Evolutionary conservation across 2,329 filamentous ascomycete species (phyloP).

Genomic region (Coniochaeta ligniaria): DNA sequence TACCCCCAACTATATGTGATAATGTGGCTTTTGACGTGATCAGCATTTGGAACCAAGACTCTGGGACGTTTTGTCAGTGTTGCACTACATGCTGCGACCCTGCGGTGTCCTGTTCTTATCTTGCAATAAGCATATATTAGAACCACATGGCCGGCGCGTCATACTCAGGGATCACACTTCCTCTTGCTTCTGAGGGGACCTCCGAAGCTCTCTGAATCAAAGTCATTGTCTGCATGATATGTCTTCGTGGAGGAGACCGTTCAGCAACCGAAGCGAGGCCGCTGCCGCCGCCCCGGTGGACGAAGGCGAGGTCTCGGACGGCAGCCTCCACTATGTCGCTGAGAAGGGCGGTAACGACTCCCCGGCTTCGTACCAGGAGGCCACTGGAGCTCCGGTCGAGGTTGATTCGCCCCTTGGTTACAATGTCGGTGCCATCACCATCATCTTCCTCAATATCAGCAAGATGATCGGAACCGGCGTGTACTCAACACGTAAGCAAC

Average conservation of each 20-base stretch:
- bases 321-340: constrained; percentile 14
- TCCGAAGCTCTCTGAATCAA: not conserved
- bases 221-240: not conserved
- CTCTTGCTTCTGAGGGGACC: not conserved
- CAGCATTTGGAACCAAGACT: not conserved
- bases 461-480: constrained; percentile 59
- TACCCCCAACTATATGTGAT: not conserved
- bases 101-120: not conserved
- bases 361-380: constrained; percentile 47
- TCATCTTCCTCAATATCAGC: constrained; percentile 52
- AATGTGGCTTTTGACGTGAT: not conserved
- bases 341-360: constrained; percentile 32
- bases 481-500: constrained; percentile 51
- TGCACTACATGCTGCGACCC: not conserved
- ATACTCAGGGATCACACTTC: not conserved
- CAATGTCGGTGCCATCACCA: constrained; percentile 45
- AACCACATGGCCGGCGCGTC: not conserved
- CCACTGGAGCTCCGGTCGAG: constrained; percentile 54
- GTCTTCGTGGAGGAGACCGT: not conserved
- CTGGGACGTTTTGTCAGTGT: not conserved
- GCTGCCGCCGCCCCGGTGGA: not conserved
- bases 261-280: not conserved
- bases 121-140: not conserved
- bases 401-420: constrained; percentile 52
- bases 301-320: constrained; percentile 11